Percentiles rank a stretch among this genome's conserved stretches.
phyloP scores from a whole-genome alignment of 305 asterid genomes.

The Fraxinus dipetala region DNA sequence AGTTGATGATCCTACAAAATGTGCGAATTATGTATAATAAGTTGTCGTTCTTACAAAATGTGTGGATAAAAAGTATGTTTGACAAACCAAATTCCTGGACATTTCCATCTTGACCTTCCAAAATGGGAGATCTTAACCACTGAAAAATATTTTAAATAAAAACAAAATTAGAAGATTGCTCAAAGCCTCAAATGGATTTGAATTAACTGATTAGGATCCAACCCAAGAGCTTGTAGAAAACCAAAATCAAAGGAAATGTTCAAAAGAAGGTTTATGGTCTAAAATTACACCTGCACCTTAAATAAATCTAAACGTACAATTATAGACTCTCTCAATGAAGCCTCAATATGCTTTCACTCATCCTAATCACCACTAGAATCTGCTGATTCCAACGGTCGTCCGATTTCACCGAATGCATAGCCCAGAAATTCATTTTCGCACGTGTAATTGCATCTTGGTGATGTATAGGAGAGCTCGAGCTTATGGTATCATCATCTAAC shows the following conservation, averaged over 20 bases:
- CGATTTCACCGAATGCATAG: not conserved
- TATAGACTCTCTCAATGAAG: not conserved
- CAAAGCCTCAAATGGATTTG: not conserved
- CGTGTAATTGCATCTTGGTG: not conserved
- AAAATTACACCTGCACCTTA: not conserved
- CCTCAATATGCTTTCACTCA: not conserved
- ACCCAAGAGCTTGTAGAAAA: not conserved
- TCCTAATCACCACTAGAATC: not conserved
- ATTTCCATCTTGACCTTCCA: not conserved
- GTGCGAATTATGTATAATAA: too few relatives aligned
- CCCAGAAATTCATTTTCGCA: not conserved
- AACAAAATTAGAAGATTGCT: not conserved
- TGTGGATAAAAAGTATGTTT: too few relatives aligned
- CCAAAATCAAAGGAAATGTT: not conserved
- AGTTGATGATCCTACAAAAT: not conserved
- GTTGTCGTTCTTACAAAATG: not conserved
- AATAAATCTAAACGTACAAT: not conserved
- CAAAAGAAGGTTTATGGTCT: not conserved
- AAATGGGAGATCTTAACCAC: not conserved
- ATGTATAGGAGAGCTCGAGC: not conserved
- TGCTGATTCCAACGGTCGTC: not conserved
- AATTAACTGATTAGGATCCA: not conserved
- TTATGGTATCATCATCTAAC: constrained; percentile 52
- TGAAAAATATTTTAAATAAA: too few relatives aligned
- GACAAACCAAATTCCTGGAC: not conserved